Evolutionary conservation across 2,329 filamentous ascomycete species (phyloP), one percentile per base, ranked within the genome.

Genomic region (Hymenoscyphus repandus): DNA sequence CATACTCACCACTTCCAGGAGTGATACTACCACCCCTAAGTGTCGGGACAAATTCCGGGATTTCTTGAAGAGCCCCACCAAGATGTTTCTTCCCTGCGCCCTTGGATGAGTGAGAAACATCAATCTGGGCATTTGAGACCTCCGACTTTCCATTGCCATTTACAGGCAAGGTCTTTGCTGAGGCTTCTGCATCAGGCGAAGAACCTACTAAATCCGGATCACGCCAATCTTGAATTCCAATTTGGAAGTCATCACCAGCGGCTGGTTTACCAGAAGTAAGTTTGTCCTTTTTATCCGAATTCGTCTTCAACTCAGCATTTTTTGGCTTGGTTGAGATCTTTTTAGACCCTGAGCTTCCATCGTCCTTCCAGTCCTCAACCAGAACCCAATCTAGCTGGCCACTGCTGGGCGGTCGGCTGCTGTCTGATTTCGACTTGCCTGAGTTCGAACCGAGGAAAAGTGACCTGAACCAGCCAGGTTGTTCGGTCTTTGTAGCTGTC

Each of bases 191-290:
- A 45, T 62, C 59, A 36, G 63, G 64, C 36, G 46, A 47, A 5
- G 58, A 43, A n/a, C 53, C 75, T 18, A 89, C 73, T 15, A 90
- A 71, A 64, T 90, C 87, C 5, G 87, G 85, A 65, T 93, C 88
- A 58, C 88, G 79, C 88, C 88, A 92, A 64, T 93, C 88, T 58
- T 93, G 86, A 11, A 90, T 82, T n/a, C 88, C 88, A 61, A 92
- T 91, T 40, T 87, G 77, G 64, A 91, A 92, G 50, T 77, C 80
- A 65, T 90, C 85, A 42, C 72, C 68, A 18, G 64, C 51, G n/a
- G 59, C 53, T 12, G 44, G 38, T 50, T 60, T 58, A 27, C 7
- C 22, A 15, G 48, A 30, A 10, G 38, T 38, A 22, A 53, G 30
- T 43, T 60, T 63, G 15, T 17, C 65, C 56, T 59, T 54, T 7